These are phyloP conservation scores for Paramecium sonneborni DNA, from an alignment of 73 alveolate species.

Conservation along the genomic window DNA sequence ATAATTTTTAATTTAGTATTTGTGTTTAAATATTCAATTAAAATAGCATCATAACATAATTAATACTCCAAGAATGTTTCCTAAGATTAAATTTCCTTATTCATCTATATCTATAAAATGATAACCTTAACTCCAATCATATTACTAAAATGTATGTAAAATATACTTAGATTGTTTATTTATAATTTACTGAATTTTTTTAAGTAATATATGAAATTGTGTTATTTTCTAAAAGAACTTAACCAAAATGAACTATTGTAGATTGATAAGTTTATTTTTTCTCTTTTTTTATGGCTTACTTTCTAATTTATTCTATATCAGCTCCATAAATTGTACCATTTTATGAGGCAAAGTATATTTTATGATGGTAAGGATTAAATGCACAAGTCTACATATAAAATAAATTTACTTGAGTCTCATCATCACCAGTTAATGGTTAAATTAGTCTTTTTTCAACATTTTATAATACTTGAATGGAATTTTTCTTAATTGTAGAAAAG, in stretches of 20 bases:
- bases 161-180: neutral
- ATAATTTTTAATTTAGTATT: too few species aligned
- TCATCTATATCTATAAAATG: slow-evolving; percentile 7
- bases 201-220: neutral
- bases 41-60: neutral
- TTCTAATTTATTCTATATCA: neutral
- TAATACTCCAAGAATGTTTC: neutral
- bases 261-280: neutral
- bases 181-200: neutral
- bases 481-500: neutral
- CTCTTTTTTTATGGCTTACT: slow-evolving; percentile 33
- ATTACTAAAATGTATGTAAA: neutral
- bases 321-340: neutral
- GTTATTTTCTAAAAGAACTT: neutral
- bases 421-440: slow-evolving; percentile 22
- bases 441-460: slow-evolving; percentile 21
- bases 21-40: neutral
- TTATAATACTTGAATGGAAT: neutral
- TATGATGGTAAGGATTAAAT: neutral
- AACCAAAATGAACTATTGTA: neutral
- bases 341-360: slow-evolving; percentile 1
- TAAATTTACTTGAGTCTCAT: neutral
- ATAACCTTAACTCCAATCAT: slow-evolving; percentile 25
- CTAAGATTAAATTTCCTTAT: neutral
- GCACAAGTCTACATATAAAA: neutral